A percentile compares a stretch with the other conserved stretches of the same genome.
Evolutionary conservation across 2,329 filamentous ascomycete species (phyloP).

Genomic region (Talaromyces sp.): DNA sequence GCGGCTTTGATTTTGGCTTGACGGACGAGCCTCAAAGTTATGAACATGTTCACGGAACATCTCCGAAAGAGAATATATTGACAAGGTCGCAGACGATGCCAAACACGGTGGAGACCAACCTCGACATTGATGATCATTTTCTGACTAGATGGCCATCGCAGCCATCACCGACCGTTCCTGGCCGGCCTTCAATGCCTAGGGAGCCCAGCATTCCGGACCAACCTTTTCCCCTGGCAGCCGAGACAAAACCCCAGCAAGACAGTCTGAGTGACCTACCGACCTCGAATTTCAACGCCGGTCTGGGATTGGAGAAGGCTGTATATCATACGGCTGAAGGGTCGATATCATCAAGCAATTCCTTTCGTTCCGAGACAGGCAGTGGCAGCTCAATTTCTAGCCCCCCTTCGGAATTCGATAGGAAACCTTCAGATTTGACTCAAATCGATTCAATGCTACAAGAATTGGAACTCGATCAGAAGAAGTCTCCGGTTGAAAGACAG

Average conservation of each 20-base stretch:
- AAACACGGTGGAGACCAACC: neutral
- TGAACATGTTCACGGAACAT: conserved; percentile 4
- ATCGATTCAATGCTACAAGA: conserved; percentile 57
- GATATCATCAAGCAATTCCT: conserved; percentile 62
- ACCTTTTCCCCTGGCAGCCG: neutral
- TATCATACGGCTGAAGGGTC: conserved; percentile 64
- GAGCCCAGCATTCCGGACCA: neutral
- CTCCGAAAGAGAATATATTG: conserved; percentile 5
- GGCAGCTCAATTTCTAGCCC: conserved; percentile 61
- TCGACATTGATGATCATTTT: conserved; percentile 5
- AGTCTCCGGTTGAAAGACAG: conserved; percentile 34
- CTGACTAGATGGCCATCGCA: conserved; percentile 17
- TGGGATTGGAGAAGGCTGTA: conserved; percentile 51
- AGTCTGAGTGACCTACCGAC: conserved; percentile 13
- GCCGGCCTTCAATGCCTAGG: conserved; percentile 14
- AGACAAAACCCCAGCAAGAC: neutral
- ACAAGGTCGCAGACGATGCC: conserved; percentile 20
- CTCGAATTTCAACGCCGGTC: conserved; percentile 38
- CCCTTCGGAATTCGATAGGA: conserved; percentile 39
- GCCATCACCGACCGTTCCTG: conserved; percentile 14
- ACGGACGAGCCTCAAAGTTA: conserved; percentile 18
- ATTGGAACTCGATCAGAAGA: conserved; percentile 37
- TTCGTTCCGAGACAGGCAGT: conserved; percentile 56
- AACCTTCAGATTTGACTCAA: conserved; percentile 35
- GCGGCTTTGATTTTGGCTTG: conserved; percentile 32